Percentiles rank a stretch among this genome's conserved stretches.
Evolutionary conservation across 2,329 filamentous ascomycete species (phyloP).

Genomic region (Lizonia empirigonia): DNA sequence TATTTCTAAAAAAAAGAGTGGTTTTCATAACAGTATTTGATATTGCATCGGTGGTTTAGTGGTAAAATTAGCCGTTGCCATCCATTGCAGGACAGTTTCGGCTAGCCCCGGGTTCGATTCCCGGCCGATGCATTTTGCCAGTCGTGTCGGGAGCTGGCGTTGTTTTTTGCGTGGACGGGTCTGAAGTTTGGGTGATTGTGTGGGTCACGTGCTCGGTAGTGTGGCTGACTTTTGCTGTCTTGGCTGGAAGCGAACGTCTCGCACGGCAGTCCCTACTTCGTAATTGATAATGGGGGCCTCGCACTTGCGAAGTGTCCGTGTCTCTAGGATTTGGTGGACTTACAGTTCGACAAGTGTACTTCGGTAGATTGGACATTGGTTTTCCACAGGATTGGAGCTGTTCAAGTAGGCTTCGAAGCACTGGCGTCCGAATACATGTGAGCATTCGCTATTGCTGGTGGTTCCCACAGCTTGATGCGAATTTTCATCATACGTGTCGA

Average conservation of each 20-base stretch:
- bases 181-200: too few relatives aligned
- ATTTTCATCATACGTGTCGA: background rate
- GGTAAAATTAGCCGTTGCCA: slow-evolving; percentile 43
- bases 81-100: slow-evolving; percentile 20
- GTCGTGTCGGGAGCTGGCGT: background rate
- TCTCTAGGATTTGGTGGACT: background rate
- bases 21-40: too few relatives aligned
- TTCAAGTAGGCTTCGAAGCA: slow-evolving; percentile 15
- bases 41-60: slow-evolving; percentile 40
- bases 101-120: slow-evolving; percentile 41
- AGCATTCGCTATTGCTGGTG: slow-evolving; percentile 11
- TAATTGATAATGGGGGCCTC: background rate
- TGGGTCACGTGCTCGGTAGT: background rate
- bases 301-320: slow-evolving; percentile 1
- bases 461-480: slow-evolving; percentile 2
- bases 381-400: slow-evolving; percentile 7
- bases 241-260: too few relatives aligned
- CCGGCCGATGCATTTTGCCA: slow-evolving; percentile 30
- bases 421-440: slow-evolving; percentile 16
- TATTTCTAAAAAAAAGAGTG: too few relatives aligned
- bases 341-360: slow-evolving; percentile 6
- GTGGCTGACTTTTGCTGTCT: too few relatives aligned
- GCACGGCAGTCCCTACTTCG: background rate
- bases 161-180: background rate
- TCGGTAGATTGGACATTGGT: slow-evolving; percentile 19